Percentiles rank a stretch among this genome's conserved stretches.
Evolutionary conservation across 371 early-diverging fungal species (phyloP).

Genomic region (Mucor indicus): DNA sequence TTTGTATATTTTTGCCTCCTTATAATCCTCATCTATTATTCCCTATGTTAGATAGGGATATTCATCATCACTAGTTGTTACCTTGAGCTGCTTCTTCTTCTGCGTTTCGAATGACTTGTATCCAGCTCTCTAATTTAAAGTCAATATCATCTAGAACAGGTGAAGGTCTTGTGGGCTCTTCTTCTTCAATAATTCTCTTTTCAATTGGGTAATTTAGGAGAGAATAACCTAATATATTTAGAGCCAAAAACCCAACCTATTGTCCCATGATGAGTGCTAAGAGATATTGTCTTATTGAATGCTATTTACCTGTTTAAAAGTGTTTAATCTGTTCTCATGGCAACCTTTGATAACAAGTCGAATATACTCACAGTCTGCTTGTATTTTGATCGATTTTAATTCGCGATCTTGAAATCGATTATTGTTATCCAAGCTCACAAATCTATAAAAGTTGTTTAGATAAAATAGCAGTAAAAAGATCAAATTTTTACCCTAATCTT

Average conservation of each 20-base stretch:
- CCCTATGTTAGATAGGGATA: not conserved
- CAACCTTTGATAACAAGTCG: constrained; percentile 68
- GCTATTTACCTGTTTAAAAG: constrained; percentile 67
- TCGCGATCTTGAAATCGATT: constrained; percentile 55
- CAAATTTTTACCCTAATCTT: constrained; percentile 26
- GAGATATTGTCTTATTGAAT: not conserved
- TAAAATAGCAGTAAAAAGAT: not conserved
- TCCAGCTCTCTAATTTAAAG: constrained; percentile 37
- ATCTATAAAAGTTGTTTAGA: constrained; percentile 14
- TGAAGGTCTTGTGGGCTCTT: too few relatives aligned
- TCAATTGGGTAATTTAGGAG: not conserved
- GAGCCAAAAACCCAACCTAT: constrained; percentile 57
- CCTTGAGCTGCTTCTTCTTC: constrained; percentile 42
- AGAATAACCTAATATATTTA: constrained; percentile 50
- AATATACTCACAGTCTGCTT: constrained; percentile 68
- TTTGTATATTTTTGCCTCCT: constrained; percentile 59
- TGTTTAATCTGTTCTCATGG: constrained; percentile 68
- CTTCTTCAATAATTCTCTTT: too few relatives aligned
- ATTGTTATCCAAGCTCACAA: constrained; percentile 35
- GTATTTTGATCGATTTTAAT: constrained; percentile 71
- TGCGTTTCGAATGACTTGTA: constrained; percentile 32
- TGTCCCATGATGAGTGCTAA: too few relatives aligned
- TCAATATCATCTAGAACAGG: constrained; percentile 1
- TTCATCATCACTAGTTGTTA: too few relatives aligned
- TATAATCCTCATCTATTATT: constrained; percentile 48